Evolutionary conservation across 1,139 yeast species (phyloP).

Genomic region (Geotrichum reessii): DNA sequence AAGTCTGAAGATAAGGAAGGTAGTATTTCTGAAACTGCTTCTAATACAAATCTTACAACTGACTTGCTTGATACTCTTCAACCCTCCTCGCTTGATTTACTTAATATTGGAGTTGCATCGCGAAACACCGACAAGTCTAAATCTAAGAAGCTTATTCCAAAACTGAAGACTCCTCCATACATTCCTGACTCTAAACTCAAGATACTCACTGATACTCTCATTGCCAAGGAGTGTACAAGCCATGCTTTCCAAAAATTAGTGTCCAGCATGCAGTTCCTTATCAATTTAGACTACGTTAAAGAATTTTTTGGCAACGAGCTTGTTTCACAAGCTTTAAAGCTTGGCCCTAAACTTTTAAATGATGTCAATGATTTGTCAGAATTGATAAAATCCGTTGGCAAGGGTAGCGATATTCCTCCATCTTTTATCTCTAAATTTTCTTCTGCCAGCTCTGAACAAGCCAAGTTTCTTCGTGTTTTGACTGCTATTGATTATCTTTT

Average conservation of each 20-base stretch:
- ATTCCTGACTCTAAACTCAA: conserved; percentile 61
- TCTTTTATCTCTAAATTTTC: conserved; percentile 63
- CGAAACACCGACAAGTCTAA: conserved; percentile 12
- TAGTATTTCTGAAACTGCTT: neutral
- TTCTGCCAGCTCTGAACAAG: conserved; percentile 79
- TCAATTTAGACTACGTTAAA: conserved; percentile 54
- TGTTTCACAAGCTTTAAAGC: conserved; percentile 55
- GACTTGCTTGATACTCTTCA: neutral
- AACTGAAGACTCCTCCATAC: conserved; percentile 50
- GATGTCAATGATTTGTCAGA: conserved; percentile 52
- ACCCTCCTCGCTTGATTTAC: neutral
- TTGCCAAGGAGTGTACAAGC: conserved; percentile 83
- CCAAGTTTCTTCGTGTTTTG: conserved; percentile 72
- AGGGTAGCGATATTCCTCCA: conserved; percentile 46
- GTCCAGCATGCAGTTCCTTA: conserved; percentile 70
- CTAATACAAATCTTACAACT: conserved; percentile 5
- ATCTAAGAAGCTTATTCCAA: conserved; percentile 21
- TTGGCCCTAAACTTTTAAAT: conserved; percentile 52
- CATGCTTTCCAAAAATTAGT: conserved; percentile 81
- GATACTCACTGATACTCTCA: conserved; percentile 60
- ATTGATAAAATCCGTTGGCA: conserved; percentile 41
- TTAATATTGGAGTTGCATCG: neutral
- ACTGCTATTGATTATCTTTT: conserved; percentile 86
- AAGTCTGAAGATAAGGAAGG: conserved; percentile 11
- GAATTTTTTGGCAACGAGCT: conserved; percentile 64